phyloP scores from a whole-genome alignment of 1,284 basidiomycete genomes.

The Flammula alnicola region DNA sequence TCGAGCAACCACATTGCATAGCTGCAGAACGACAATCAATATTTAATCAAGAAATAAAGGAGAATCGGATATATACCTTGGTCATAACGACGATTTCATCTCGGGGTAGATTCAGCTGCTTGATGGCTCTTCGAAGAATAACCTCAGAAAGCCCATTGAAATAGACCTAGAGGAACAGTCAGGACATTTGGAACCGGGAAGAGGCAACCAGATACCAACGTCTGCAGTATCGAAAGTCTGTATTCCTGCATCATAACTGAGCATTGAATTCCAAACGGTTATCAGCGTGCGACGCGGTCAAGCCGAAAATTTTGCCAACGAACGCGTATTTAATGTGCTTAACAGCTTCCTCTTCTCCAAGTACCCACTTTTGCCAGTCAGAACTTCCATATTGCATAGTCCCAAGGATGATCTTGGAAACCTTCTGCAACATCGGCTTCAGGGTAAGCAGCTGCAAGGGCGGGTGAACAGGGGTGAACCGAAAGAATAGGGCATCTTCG shows the following conservation, averaged over 20 bases:
- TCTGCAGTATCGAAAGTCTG: slow-evolving; percentile 61
- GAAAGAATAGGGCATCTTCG: too few species aligned
- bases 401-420: slow-evolving; percentile 55
- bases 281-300: too few species aligned
- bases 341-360: slow-evolving; percentile 46
- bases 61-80: slow-evolving; percentile 42
- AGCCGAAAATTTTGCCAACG: slow-evolving; percentile 15
- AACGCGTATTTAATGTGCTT: slow-evolving; percentile 51
- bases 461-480: not conserved
- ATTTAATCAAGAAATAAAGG: not conserved
- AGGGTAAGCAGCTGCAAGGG: not conserved
- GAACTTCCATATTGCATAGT: slow-evolving; percentile 50
- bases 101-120: slow-evolving; percentile 60
- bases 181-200: not conserved
- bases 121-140: slow-evolving; percentile 72
- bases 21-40: too few species aligned
- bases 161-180: too few species aligned
- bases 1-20: slow-evolving; percentile 18
- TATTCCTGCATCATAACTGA: slow-evolving; percentile 23
- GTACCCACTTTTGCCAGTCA: slow-evolving; percentile 40
- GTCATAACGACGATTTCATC: slow-evolving; percentile 69
- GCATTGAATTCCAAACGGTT: not conserved
- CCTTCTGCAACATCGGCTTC: slow-evolving; percentile 44
- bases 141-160: slow-evolving; percentile 63
- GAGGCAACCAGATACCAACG: slow-evolving; percentile 25